Evolutionary conservation across 2,329 filamentous ascomycete genomes (phyloP).

Genomic region (Juglanconis sp.): DNA sequence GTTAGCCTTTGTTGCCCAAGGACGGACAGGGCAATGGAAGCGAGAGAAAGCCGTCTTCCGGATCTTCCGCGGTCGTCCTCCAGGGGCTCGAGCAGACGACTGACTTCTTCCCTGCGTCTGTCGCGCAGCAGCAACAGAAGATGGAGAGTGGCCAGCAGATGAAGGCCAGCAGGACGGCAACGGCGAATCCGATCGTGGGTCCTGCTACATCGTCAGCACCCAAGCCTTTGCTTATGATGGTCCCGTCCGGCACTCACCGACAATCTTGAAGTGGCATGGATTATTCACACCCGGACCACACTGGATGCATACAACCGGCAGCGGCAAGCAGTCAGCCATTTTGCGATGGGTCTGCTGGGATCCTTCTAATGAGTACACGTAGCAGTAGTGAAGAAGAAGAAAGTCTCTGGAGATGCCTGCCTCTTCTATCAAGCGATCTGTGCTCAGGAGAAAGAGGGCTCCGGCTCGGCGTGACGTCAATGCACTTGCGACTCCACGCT

Average conservation of each 20-base stretch:
- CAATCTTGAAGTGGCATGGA: slow-evolving; percentile 14
- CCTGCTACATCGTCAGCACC: not conserved
- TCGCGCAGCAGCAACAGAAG: slow-evolving; percentile 13
- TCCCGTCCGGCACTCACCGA: not conserved
- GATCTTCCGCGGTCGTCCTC: not conserved
- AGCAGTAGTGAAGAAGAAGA: no score
- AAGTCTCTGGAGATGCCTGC: no score
- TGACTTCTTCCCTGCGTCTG: slow-evolving; percentile 15
- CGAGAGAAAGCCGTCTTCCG: not conserved
- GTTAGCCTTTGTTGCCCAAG: not conserved
- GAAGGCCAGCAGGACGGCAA: slow-evolving; percentile 13
- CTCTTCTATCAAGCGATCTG: no score
- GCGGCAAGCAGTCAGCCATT: slow-evolving; percentile 11
- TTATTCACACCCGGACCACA: slow-evolving; percentile 14
- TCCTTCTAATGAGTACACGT: no score
- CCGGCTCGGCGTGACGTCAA: no score
- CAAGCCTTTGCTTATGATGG: not conserved
- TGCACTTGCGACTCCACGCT: no score
- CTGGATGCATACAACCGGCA: slow-evolving; percentile 15
- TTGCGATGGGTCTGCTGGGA: not conserved
- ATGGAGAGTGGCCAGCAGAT: slow-evolving; percentile 16
- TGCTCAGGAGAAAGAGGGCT: no score
- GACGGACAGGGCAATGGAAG: not conserved
- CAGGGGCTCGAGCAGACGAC: not conserved
- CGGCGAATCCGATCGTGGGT: slow-evolving; percentile 13